Base-by-base conservation (phyloP, 2,329 filamentous ascomycete genomes). In the Fusarium compactum region DNA sequence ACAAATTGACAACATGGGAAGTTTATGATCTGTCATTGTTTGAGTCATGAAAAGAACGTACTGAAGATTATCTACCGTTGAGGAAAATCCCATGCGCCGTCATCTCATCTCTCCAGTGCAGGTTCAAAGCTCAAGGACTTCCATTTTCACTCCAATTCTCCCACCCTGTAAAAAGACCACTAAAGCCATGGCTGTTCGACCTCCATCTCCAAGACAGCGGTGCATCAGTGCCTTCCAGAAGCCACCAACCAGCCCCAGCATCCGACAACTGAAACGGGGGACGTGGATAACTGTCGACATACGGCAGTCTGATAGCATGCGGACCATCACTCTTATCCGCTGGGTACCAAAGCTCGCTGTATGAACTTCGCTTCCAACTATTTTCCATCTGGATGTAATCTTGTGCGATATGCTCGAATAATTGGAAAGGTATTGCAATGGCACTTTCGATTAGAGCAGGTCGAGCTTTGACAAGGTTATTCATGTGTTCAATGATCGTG, bases 351-450 rank as follows among this genome's bases (percentile, higher is more conserved):
- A 48, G 9, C n/a, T 56, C 3, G 6, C 44, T 34, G 2, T 29
- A 38, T 1, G 53, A 22, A 10, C 15, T 5, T 32, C 40, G 40
- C 22, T 14, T 29, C 16, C 16, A 30, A n/a, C 7, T 9, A 8
- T n/a, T 6, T 1, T 27, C 1, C 24, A 5, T 32, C 2, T 25
- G 10, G 4, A 43, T 3, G 1, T 30, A 10, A 2, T 24, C 6
- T 7, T 2, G 8, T 14, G 25, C 40, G 8, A 18, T 18, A 6
- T 5, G 2, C 5, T 32, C 27, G 6, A 54, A 30, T 5, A 9
- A 3, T 0, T 1, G 3, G 2, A 5, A 7, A 24, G 53, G 53
- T 1, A 56, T 6, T 9, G 41, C 41, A 29, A 56, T 4, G 15
- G 53, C 43, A n/a, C 43, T 29, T 12, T 48, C 41, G 5, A 7